Base-by-base conservation (phyloP, 352 stramenopile species). In the Phytophthora foliorum region DNA sequence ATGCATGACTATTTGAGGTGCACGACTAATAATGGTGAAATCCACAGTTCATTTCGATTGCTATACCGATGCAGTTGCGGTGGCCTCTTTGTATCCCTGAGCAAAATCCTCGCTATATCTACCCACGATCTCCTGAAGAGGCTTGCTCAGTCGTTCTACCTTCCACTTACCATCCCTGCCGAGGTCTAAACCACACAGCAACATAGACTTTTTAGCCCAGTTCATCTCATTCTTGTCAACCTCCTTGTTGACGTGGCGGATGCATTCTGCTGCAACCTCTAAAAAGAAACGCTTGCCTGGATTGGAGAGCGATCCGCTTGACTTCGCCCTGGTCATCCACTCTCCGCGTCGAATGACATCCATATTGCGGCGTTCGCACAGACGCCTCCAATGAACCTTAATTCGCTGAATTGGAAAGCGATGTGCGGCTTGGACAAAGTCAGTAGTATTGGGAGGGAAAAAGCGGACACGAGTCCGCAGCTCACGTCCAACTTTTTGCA, bases 181-280 rank as follows among this genome's bases (percentile, higher is more conserved):
- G 21, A 53, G 22, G 13, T 34, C 45, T 25, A 53, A 25, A 4
- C 45, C 45, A 22, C 45, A 53, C 45, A 29, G 6, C 25, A 29
- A 3, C 45, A 53, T 53, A 11, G 45, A 53, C 45, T 50, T 53
- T 22, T 53, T 53, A 11, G 24, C 45, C 45, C 24, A 53, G 25
- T 53, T 55, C n/a, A 29, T n/a, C 17, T 25, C 48, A 14, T 55
- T 55, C 24, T 55, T 55, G 48, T 55, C 48, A 4, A 2, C 1
- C 27, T 55, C 48, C 3, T 1, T 13, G 14, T 42, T 55, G 2
- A 55, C 48, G 5, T 3, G 48, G 2, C 48, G 48, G 2, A 55
- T 9, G 17, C 48, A 55, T 17, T 55, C 48, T n/a, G 17, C 14
- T 6, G 27, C 48, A 8, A 16, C 10, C 16, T 42, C 4, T 2